A percentile compares a stretch with the other conserved stretches of the same genome.
phyloP scores from a whole-genome alignment of 176 grass and related monocot genomes.

The Avena sativa region DNA sequence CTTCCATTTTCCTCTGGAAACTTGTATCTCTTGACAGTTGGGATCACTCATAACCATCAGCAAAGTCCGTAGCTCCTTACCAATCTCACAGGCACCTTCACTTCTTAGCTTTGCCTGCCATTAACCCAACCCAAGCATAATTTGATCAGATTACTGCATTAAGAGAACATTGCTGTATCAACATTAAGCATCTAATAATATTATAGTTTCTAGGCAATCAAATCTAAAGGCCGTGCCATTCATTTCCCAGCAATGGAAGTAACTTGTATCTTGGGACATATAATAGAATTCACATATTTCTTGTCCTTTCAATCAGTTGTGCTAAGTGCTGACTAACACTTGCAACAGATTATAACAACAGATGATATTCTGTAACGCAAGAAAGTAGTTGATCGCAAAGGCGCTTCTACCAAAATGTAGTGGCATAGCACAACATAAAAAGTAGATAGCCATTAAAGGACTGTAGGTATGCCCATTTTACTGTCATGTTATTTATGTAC shows the following conservation, averaged over 20 bases:
- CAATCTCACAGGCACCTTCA: not conserved
- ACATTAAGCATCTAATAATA: not conserved
- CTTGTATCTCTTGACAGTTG: not conserved
- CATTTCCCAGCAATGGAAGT: not conserved
- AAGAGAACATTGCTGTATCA: not conserved
- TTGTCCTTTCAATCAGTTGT: not conserved
- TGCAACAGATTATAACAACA: not conserved
- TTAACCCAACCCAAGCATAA: not conserved
- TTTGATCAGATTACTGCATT: constrained; percentile 9
- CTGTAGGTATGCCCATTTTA: not conserved
- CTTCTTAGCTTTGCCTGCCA: not conserved
- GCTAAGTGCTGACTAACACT: not conserved
- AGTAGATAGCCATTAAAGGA: not conserved
- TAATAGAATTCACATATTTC: not conserved
- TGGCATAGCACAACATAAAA: not conserved
- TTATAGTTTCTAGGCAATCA: not conserved
- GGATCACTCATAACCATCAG: constrained; percentile 1
- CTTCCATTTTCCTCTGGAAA: not conserved
- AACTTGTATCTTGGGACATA: not conserved
- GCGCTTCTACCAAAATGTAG: not conserved
- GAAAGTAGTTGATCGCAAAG: not conserved
- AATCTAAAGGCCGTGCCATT: not conserved
- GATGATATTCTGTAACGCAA: not conserved
- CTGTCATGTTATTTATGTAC: not conserved
- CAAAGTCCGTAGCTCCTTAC: not conserved